Conservation (phyloP, 2,329 filamentous ascomycete genomes). For the Botrytis paeoniae region DNA sequence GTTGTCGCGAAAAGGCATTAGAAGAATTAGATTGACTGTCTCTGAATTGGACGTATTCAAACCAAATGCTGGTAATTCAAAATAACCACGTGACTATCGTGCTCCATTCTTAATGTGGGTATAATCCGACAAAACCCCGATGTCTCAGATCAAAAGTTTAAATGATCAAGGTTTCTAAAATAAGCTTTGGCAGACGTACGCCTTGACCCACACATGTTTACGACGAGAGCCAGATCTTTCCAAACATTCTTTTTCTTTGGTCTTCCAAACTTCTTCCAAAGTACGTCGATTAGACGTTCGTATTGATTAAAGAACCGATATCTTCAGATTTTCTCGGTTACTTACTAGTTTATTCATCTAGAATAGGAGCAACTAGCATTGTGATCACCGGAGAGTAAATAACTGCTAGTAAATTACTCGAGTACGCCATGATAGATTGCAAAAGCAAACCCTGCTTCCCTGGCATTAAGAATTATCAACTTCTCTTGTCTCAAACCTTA, state of each 20-base stretch:
- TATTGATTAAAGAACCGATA: neutral
- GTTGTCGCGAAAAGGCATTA: neutral
- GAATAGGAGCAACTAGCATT: neutral
- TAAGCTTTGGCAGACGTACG: neutral
- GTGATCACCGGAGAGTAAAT: neutral
- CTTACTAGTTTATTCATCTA: accelerated
- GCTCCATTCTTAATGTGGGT: neutral
- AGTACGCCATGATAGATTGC: neutral
- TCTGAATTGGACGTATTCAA: neutral
- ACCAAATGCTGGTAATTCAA: neutral
- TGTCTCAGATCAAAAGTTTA: neutral
- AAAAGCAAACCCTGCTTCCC: neutral
- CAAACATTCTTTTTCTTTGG: neutral
- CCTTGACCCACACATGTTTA: neutral
- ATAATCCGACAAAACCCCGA: neutral
- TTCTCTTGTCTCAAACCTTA: neutral
- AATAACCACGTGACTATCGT: neutral
- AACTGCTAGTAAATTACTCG: neutral
- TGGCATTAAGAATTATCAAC: neutral
- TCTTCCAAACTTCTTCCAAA: neutral
- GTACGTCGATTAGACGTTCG: neutral
- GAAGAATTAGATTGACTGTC: neutral
- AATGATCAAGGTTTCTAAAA: neutral
- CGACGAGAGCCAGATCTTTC: neutral
- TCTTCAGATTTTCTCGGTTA: neutral